Percentiles rank a stretch among this genome's conserved stretches.
Conservation (phyloP, 2,329 filamentous ascomycete genomes). For the Balansia obtecta region DNA sequence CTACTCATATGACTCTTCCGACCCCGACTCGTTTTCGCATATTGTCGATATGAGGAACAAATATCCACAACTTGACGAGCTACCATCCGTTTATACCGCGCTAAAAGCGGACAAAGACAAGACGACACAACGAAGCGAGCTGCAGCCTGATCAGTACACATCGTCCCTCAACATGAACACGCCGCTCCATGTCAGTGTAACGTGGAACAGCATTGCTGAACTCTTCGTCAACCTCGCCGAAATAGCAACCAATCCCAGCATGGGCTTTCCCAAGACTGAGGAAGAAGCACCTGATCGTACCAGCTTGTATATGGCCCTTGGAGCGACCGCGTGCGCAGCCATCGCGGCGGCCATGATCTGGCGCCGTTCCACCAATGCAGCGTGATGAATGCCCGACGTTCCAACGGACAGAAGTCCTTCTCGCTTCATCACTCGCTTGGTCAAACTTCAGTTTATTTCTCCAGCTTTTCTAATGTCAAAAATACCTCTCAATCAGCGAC, state of each 20-base stretch:
- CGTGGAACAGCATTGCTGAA: constrained; percentile 87
- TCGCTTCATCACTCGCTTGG: not conserved
- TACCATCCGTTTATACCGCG: constrained; percentile 85
- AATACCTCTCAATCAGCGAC: not conserved
- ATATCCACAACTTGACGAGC: constrained; percentile 72
- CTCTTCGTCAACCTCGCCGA: constrained; percentile 88
- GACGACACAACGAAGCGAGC: constrained; percentile 84
- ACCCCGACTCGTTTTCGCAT: constrained; percentile 90
- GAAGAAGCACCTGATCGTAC: constrained; percentile 77
- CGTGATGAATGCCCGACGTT: constrained; percentile 11
- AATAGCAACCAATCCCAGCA: constrained; percentile 78
- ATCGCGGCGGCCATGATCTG: constrained; percentile 55
- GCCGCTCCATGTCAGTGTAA: constrained; percentile 87
- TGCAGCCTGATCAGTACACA: constrained; percentile 88
- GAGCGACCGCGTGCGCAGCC: constrained; percentile 54
- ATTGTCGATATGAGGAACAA: constrained; percentile 70
- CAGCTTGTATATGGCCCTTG: constrained; percentile 73
- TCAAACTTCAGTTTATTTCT: not conserved
- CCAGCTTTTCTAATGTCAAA: not conserved
- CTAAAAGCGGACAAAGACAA: constrained; percentile 94
- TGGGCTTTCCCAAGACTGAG: constrained; percentile 78
- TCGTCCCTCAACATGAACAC: constrained; percentile 75
- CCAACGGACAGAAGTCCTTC: not conserved
- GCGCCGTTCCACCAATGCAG: constrained; percentile 41
- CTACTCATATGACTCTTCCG: constrained; percentile 93